phyloP scores from a whole-genome alignment of 1,284 basidiomycete genomes.

The Ustilago bromivora region DNA sequence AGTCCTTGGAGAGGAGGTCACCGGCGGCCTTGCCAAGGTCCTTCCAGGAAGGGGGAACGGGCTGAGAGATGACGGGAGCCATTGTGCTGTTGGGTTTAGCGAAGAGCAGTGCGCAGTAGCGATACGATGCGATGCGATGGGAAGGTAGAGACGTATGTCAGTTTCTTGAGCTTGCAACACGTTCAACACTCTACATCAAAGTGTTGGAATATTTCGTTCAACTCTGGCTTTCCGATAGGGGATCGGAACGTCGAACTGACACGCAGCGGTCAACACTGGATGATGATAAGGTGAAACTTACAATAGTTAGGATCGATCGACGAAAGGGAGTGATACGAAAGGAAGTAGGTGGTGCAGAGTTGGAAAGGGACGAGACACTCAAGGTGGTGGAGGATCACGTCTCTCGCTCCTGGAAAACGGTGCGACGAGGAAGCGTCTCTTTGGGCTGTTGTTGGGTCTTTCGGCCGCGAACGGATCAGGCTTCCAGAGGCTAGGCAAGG shows the following conservation, averaged over 20 bases:
- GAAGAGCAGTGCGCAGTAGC: background rate
- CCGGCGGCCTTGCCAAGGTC: slow-evolving; percentile 82
- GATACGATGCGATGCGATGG: background rate
- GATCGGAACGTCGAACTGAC: background rate
- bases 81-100: slow-evolving; percentile 19
- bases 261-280: background rate
- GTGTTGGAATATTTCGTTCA: background rate
- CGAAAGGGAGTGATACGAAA: slow-evolving; percentile 28
- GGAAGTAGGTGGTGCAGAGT: slow-evolving; percentile 15
- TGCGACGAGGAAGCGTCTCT: slow-evolving; percentile 26
- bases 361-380: slow-evolving; percentile 1
- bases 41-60: slow-evolving; percentile 69
- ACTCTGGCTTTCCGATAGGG: background rate
- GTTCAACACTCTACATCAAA: background rate
- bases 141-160: background rate
- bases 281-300: slow-evolving; percentile 10
- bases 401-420: slow-evolving; percentile 20
- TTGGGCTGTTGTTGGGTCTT: slow-evolving; percentile 35
- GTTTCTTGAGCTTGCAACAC: background rate
- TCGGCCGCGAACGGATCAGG: slow-evolving; percentile 47
- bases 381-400: slow-evolving; percentile 29
- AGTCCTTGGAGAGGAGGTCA: slow-evolving; percentile 94
- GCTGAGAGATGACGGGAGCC: slow-evolving; percentile 54
- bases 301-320: slow-evolving; percentile 25
- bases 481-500: background rate